These are phyloP conservation scores for Metschnikowia drakensbergensis DNA, from an alignment of 805 yeast genomes.

Conservation along the genomic window DNA sequence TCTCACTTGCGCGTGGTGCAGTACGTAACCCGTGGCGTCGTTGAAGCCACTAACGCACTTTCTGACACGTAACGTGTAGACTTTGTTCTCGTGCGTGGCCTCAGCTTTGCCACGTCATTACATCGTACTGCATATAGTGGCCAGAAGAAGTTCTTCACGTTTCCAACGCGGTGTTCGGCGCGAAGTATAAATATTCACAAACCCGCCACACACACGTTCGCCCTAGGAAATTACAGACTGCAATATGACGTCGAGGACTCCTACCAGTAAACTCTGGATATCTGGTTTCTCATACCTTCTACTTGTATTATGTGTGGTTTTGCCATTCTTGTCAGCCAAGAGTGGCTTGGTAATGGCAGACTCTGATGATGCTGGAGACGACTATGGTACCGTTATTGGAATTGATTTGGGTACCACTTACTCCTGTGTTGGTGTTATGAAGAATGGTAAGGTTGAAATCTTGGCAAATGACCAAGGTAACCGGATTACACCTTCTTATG, in stretches of 20 bases:
- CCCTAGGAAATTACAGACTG: neutral
- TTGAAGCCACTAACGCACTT: neutral
- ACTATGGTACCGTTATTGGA: conserved; percentile 75
- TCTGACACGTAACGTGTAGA: conserved; percentile 3
- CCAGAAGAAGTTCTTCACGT: conserved; percentile 12
- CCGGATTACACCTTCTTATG: conserved; percentile 96
- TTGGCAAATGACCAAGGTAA: conserved; percentile 98
- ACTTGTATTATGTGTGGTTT: conserved; percentile 33
- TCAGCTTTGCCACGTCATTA: conserved; percentile 16
- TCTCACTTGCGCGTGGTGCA: neutral
- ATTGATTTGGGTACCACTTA: conserved; percentile 95
- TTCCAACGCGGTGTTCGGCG: conserved; percentile 16
- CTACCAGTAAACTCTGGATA: conserved; percentile 20
- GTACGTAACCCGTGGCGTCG: neutral
- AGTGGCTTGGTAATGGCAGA: conserved; percentile 20
- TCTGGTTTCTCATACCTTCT: conserved; percentile 29
- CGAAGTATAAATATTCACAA: conserved; percentile 6
- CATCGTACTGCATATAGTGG: conserved; percentile 10
- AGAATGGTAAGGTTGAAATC: conserved; percentile 89
- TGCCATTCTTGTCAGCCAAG: conserved; percentile 32
- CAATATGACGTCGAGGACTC: conserved; percentile 8
- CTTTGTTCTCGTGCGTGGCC: conserved; percentile 7
- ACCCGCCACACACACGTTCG: neutral
- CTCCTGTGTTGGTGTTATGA: conserved; percentile 94
- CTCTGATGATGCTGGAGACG: conserved; percentile 30